phyloP scores from a whole-genome alignment of 768 basidiomycete genomes.

The Pleurotus ostreatus region DNA sequence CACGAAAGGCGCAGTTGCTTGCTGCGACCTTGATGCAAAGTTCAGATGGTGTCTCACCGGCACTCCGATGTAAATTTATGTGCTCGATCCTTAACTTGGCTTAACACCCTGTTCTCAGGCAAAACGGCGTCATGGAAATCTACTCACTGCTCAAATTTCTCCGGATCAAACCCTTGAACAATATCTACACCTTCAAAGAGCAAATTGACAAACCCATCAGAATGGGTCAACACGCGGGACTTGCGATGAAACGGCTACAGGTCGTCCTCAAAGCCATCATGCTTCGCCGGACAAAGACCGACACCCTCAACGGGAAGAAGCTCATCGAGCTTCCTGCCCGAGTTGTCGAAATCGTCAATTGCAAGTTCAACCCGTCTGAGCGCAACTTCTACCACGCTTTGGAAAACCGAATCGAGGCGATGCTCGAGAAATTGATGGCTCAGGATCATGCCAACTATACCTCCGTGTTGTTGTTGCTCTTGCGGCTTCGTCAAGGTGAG shows the following conservation, averaged over 20 bases:
- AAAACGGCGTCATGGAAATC: slow-evolving; percentile 89
- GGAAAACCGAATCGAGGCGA: slow-evolving; percentile 60
- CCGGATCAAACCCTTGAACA: slow-evolving; percentile 74
- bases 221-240: slow-evolving; percentile 47
- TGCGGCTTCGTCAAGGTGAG: slow-evolving; percentile 87
- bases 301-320: slow-evolving; percentile 70
- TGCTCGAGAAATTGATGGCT: slow-evolving; percentile 64
- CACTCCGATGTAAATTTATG: slow-evolving; percentile 58
- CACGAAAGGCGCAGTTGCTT: slow-evolving; percentile 75
- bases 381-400: slow-evolving; percentile 73
- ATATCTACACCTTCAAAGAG: slow-evolving; percentile 75
- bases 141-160: slow-evolving; percentile 89
- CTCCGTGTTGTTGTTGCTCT: slow-evolving; percentile 68
- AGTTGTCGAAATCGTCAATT: slow-evolving; percentile 65
- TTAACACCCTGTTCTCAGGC: slow-evolving; percentile 43
- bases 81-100: slow-evolving; percentile 14
- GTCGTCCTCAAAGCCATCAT: slow-evolving; percentile 82
- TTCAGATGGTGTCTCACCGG: slow-evolving; percentile 89
- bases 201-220: slow-evolving; percentile 82
- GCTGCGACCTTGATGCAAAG: slow-evolving; percentile 71
- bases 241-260: slow-evolving; percentile 84
- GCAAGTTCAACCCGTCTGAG: slow-evolving; percentile 76
- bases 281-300: slow-evolving; percentile 82
- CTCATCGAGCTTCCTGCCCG: slow-evolving; percentile 80
- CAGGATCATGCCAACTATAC: slow-evolving; percentile 48